Base-by-base conservation (phyloP, 257 asterid species). In the Solanum verrucosum region DNA sequence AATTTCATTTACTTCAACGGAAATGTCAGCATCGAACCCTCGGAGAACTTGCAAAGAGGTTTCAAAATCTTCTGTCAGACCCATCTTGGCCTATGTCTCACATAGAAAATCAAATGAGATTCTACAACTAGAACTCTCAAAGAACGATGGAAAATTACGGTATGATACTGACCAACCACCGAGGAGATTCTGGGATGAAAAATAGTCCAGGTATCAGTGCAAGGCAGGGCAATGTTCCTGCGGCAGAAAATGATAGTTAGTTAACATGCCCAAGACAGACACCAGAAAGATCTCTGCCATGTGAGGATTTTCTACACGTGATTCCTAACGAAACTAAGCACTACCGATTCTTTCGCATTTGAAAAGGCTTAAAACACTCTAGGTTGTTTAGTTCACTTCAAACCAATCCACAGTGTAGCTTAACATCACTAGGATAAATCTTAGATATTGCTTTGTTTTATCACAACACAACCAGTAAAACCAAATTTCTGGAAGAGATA, bases 31-130 rank as follows among this genome's bases (percentile, higher is more conserved):
- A 88, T 97, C 98, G n/a, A 96, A 96, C 77, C 99, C 98, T 31
- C 98, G 94, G 56, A 97, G 98, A 78, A 96, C 98, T 95, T 94
- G 98, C 90, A 97, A 92, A 84, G 99, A 97, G 85, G 96, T 95
- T 91, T 97, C 98, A 88, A 97, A 97, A 89, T 95, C 98, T 25
- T 94, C 98, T 1, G 93, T 95, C 95, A 95, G 92, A 73, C 99
- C 99, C 98, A 96, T 97, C 86, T 97, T 96, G 68, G 98, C 99
- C 99, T 97, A 87, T 52, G 77, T 88, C 88, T 89, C 86, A 89
- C 35, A 34, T 29, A 85, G 88, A 40, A 89, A 16, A 33, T 81
- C 67, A 87, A 78, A 20, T 91, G 84, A 92, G 87, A 70, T 68
- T 38, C 74, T 72, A 25, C 56, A 87, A 90, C 9, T 9, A 29